Conservation (phyloP, 2,329 filamentous ascomycete species). For the Xylaria polymorpha region DNA sequence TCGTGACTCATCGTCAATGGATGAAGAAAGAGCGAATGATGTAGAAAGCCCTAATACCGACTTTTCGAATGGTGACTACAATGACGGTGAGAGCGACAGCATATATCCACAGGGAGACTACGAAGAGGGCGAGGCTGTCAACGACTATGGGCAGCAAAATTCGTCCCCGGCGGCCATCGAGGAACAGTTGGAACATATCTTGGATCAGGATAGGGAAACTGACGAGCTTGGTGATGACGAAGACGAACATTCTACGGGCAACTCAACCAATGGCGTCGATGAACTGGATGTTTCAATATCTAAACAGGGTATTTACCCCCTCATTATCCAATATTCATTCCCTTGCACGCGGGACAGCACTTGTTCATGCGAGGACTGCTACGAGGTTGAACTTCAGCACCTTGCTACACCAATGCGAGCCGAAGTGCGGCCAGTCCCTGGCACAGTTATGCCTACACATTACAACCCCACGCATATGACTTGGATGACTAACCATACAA, state of each 20-base stretch:
- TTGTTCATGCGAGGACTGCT: slow-evolving; percentile 38
- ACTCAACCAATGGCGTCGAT: slow-evolving; percentile 39
- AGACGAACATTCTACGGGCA: slow-evolving; percentile 29
- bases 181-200: slow-evolving; percentile 9
- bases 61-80: slow-evolving; percentile 28
- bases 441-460: slow-evolving; percentile 26
- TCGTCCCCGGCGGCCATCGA: slow-evolving; percentile 17
- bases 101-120: slow-evolving; percentile 38
- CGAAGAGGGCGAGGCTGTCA: slow-evolving; percentile 31
- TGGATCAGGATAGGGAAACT: slow-evolving; percentile 16
- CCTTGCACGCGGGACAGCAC: slow-evolving; percentile 17
- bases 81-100: slow-evolving; percentile 38
- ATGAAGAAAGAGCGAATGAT: slow-evolving; percentile 36
- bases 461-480: slow-evolving; percentile 18
- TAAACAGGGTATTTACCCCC: slow-evolving; percentile 46
- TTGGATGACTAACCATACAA: slow-evolving; percentile 39
- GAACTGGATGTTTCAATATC: slow-evolving; percentile 43
- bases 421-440: slow-evolving; percentile 20
- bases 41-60: slow-evolving; percentile 35
- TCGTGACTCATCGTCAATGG: slow-evolving; percentile 43
- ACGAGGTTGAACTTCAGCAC: slow-evolving; percentile 32
- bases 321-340: slow-evolving; percentile 20
- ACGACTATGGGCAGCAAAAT: slow-evolving; percentile 42
- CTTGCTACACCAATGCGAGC: slow-evolving; percentile 23
- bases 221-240: slow-evolving; percentile 23